A percentile compares a stretch with the other conserved stretches of the same genome.
Evolutionary conservation across 2,329 filamentous ascomycete species (phyloP).

Genomic region (Chalara sp.): DNA sequence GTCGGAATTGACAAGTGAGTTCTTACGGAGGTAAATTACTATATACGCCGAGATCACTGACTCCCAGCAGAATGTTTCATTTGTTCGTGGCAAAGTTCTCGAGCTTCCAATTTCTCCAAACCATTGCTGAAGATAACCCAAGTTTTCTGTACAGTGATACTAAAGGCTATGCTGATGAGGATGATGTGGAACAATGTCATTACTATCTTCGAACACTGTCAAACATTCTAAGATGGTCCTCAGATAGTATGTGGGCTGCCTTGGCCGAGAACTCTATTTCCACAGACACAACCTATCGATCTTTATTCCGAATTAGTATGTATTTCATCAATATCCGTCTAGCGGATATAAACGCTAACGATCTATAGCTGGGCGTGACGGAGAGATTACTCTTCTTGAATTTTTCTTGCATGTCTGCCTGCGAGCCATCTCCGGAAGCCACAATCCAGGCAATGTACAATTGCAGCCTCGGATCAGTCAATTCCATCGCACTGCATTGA

Average conservation of each 20-base stretch:
- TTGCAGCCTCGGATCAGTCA: conserved; percentile 49
- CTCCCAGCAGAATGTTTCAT: conserved; percentile 45
- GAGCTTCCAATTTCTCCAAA: conserved; percentile 45
- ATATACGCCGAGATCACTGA: conserved; percentile 14
- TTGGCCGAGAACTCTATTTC: conserved; percentile 56
- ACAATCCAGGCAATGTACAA: conserved; percentile 29
- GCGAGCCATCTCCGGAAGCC: conserved; percentile 46
- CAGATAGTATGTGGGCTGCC: conserved; percentile 62
- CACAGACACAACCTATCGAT: conserved; percentile 38
- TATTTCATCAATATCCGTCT: conserved; percentile 13
- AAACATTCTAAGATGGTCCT: conserved; percentile 64
- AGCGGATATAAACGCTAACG: conserved; percentile 10
- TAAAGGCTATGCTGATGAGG: conserved; percentile 41
- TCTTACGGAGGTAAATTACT: neutral
- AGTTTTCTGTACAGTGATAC: conserved; percentile 15
- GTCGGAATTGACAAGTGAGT: conserved; percentile 54
- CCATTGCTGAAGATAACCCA: conserved; percentile 8
- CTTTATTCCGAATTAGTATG: conserved; percentile 46
- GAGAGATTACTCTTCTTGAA: conserved; percentile 56
- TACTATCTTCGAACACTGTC: conserved; percentile 73
- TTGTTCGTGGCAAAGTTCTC: conserved; percentile 54
- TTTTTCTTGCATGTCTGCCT: conserved; percentile 63
- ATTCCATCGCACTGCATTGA: conserved; percentile 64
- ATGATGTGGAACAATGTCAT: conserved; percentile 69
- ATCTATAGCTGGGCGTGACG: conserved; percentile 41